These are phyloP conservation scores for Candida mesenterica DNA, from an alignment of 1,139 yeast genomes.

Conservation along the genomic window DNA sequence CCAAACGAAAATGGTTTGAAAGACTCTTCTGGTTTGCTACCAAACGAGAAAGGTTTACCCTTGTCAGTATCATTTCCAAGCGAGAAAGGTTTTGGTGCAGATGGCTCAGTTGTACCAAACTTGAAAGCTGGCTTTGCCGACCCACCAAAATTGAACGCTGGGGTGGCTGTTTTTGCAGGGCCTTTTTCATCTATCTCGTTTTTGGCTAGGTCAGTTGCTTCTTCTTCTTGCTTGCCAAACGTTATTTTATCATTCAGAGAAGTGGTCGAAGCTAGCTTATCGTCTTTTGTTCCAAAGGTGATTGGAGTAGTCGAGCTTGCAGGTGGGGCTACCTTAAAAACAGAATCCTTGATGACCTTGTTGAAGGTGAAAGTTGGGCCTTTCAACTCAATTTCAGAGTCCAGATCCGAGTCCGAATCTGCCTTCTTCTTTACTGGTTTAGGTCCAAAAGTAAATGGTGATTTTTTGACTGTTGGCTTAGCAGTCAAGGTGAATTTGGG, in stretches of 20 bases:
- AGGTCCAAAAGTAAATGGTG: slow-evolving; percentile 58
- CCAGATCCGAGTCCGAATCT: slow-evolving; percentile 46
- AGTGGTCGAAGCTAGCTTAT: neutral
- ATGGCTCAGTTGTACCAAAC: slow-evolving; percentile 7
- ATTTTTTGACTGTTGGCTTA: slow-evolving; percentile 54
- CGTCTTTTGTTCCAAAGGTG: slow-evolving; percentile 9
- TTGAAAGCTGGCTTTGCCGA: slow-evolving; percentile 1
- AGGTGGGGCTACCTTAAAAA: slow-evolving; percentile 41
- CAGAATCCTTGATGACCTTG: slow-evolving; percentile 46
- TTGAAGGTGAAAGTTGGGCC: slow-evolving; percentile 64
- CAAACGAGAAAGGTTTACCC: slow-evolving; percentile 23
- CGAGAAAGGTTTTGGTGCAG: slow-evolving; percentile 4
- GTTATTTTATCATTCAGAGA: slow-evolving; percentile 8
- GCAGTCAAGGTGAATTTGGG: slow-evolving; percentile 57
- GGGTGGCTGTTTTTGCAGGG: neutral
- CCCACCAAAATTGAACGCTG: slow-evolving; percentile 4
- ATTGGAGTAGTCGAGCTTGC: slow-evolving; percentile 8
- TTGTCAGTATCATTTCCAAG: too few relatives aligned
- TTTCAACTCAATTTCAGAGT: slow-evolving; percentile 56
- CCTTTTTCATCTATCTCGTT: neutral
- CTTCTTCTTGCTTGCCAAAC: slow-evolving; percentile 7
- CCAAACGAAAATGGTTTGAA: slow-evolving; percentile 9
- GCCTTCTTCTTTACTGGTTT: slow-evolving; percentile 38
- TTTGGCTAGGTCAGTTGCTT: neutral
- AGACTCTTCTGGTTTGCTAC: slow-evolving; percentile 7